Base-by-base conservation (phyloP, 1,139 yeast genomes). In the Geotrichum aggregatum region DNA sequence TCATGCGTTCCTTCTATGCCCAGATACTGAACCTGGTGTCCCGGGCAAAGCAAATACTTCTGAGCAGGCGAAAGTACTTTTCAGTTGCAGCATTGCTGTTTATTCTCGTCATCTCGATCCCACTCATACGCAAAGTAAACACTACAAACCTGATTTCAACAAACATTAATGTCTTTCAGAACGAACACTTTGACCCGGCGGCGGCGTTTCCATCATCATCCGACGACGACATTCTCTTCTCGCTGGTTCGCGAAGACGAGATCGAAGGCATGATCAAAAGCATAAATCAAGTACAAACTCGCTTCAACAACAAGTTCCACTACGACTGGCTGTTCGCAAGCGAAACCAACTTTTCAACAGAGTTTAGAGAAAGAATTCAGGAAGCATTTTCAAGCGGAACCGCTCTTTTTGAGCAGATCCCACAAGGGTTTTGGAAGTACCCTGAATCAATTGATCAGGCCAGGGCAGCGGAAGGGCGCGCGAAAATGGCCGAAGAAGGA, bases 261-360 rank as follows among this genome's bases (percentile, higher is more conserved):
- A 64, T 86, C 19, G 74, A 73, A 58, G 76, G 75, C n/a, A 71
- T 86, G 56, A 62, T 83, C 14, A 72, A 72, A 45, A 76, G 91
- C 2, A 78, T 87, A 44, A 73, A 75, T 50, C 71, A 77, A 14
- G 75, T 84, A 52, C 92, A 86, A 68, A 87, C 83, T 64, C 73
- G 89, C 45, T 86, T 85, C 73, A 86, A 86, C 71, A 65, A 71
- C 40, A 74, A 78, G 54, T 85, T 69, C 70, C 74, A 82, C 62
- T 86, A 86, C 66, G 92, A 85, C 66, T 86, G 94, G 94, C 85
- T 85, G 11, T 86, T 86, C 64, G 72, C 85, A 55, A 84, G 84
- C 67, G 84, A 84, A 59, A 84, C 76, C 57, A 76, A 72, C 19
- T 83, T 83, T 63, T 66, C 76, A 24, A 75, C 76, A 11, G 83